phyloP scores from a whole-genome alignment of 2,329 filamentous ascomycete species.

The Monosporascus cannonballus region DNA sequence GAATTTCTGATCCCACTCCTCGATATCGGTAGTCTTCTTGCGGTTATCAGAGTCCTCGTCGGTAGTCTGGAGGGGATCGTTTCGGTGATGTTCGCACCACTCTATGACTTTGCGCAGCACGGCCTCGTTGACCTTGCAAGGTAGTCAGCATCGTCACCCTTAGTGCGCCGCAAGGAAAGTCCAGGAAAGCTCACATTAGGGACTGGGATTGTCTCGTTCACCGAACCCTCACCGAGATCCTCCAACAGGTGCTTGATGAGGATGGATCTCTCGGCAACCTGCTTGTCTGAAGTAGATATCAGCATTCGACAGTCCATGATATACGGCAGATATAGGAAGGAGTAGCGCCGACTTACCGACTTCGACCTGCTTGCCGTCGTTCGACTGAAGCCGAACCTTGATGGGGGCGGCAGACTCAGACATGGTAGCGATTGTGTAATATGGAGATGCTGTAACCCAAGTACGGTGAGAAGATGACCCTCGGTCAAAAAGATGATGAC shows the following conservation, averaged over 20 bases:
- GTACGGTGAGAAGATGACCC: neutral
- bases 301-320: slow-evolving; percentile 6
- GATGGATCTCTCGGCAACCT: slow-evolving; percentile 83
- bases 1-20: slow-evolving; percentile 99
- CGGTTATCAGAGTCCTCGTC: slow-evolving; percentile 91
- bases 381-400: slow-evolving; percentile 16
- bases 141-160: slow-evolving; percentile 6
- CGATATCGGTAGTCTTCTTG: slow-evolving; percentile 98
- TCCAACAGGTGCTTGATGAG: slow-evolving; percentile 98
- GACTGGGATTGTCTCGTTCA: slow-evolving; percentile 73
- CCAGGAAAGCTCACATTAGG: slow-evolving; percentile 57
- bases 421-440: slow-evolving; percentile 12
- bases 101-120: slow-evolving; percentile 95
- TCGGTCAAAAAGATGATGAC: neutral
- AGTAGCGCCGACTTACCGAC: slow-evolving; percentile 14
- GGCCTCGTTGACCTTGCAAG: slow-evolving; percentile 71
- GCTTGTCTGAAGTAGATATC: slow-evolving; percentile 52
- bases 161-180: slow-evolving; percentile 4
- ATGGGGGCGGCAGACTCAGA: slow-evolving; percentile 10
- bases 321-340: neutral
- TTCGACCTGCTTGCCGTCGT: slow-evolving; percentile 17
- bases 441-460: neutral
- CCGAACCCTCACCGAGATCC: slow-evolving; percentile 67
- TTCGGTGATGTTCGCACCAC: slow-evolving; percentile 94
- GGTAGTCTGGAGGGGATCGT: slow-evolving; percentile 72